A percentile compares a stretch with the other conserved stretches of the same genome.
Conservation (phyloP, 768 basidiomycete genomes). For the Dioszegia aurantiaca region DNA sequence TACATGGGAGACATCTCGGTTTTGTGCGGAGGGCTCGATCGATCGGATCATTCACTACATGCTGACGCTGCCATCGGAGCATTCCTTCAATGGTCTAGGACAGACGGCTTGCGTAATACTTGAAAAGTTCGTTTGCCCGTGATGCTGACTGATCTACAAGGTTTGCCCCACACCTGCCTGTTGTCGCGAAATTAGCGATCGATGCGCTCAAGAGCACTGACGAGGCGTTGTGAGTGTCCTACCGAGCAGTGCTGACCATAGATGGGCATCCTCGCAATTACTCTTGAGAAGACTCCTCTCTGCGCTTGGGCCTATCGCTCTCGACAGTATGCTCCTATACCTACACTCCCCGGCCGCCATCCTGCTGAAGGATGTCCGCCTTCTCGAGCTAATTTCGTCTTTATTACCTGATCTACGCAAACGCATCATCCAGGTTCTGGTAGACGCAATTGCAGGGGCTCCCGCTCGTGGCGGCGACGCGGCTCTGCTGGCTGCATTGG, state of each 20-base stretch:
- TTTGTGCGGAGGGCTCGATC: conserved; percentile 18
- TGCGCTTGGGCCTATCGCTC: conserved; percentile 33
- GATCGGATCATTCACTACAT: conserved; percentile 21
- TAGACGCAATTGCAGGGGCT: conserved; percentile 34
- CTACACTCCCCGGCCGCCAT: conserved; percentile 28
- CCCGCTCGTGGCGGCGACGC: conserved; percentile 13
- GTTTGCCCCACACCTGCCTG: conserved; percentile 32
- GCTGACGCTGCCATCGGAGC: conserved; percentile 10
- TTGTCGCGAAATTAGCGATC: conserved; percentile 24
- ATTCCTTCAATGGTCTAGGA: conserved; percentile 30
- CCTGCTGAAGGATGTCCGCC: conserved; percentile 27
- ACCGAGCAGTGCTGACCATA: background rate
- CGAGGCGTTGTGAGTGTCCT: background rate
- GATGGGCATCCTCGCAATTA: conserved; percentile 18
- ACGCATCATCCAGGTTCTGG: conserved; percentile 32
- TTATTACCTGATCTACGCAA: conserved; percentile 31
- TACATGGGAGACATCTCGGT: conserved; percentile 34
- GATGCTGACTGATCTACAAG: conserved; percentile 11
- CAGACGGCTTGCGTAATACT: conserved; percentile 30
- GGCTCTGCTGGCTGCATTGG: conserved; percentile 33
- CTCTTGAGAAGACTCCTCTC: conserved; percentile 30
- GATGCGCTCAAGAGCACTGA: conserved; percentile 9
- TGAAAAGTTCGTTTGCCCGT: conserved; percentile 25
- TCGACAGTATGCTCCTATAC: conserved; percentile 34
- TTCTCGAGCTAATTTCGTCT: conserved; percentile 39